Evolutionary conservation across 495 filamentous ascomycete genomes (phyloP).

Genomic region (Zalerion maritima): DNA sequence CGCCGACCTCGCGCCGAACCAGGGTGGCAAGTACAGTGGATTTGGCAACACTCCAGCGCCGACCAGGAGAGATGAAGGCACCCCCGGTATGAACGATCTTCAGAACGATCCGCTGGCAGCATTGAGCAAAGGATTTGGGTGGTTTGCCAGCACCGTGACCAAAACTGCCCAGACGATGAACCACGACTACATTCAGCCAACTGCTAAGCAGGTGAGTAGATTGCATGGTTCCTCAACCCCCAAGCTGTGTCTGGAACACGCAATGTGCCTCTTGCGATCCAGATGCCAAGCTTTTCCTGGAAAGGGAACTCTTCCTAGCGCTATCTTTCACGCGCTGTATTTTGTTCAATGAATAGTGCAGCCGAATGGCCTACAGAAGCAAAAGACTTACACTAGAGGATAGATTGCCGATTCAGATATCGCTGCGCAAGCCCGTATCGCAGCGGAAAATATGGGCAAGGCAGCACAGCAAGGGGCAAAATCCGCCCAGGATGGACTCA

Average conservation of each 20-base stretch:
- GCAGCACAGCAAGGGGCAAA: conserved; percentile 44
- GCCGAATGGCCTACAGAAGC: background rate
- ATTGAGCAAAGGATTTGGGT: conserved; percentile 83
- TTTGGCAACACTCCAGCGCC: conserved; percentile 62
- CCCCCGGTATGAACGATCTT: conserved; percentile 62
- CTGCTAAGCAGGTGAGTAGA: conserved; percentile 59
- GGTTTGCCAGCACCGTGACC: conserved; percentile 74
- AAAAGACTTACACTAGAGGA: background rate
- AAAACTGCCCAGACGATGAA: conserved; percentile 83
- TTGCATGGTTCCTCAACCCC: conserved; percentile 3
- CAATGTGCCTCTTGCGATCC: no score
- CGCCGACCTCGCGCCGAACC: conserved; percentile 60
- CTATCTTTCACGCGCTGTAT: no score
- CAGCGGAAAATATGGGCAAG: conserved; percentile 52
- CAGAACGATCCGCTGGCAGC: conserved; percentile 83
- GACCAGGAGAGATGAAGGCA: conserved; percentile 23
- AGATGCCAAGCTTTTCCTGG: no score
- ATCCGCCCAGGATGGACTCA: conserved; percentile 62
- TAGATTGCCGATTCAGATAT: conserved; percentile 80
- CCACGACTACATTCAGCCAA: conserved; percentile 78
- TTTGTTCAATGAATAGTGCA: background rate
- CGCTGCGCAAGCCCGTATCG: conserved; percentile 60
- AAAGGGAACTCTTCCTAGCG: no score
- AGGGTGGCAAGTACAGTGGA: conserved; percentile 82
- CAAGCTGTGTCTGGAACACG: background rate